Evolutionary conservation across 2,329 filamentous ascomycete species (phyloP).

Genomic region (Xylariaceae sp.): DNA sequence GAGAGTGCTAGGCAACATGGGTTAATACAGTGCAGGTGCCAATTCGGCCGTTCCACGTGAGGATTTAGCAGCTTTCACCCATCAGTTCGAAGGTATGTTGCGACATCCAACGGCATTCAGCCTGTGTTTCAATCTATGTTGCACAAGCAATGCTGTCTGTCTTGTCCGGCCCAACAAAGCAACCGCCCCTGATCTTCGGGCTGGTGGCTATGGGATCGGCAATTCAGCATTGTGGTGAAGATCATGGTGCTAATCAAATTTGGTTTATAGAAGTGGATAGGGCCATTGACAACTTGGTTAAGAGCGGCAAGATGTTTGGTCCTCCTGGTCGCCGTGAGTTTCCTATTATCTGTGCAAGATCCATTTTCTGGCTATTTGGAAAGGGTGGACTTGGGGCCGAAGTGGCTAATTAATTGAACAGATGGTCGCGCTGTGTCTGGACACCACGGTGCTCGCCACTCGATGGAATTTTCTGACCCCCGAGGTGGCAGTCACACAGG

Average conservation of each 20-base stretch:
- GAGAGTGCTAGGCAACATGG: constrained; percentile 17
- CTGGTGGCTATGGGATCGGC: too few species aligned
- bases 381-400: not conserved
- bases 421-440: constrained; percentile 67
- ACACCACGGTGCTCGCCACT: constrained; percentile 63
- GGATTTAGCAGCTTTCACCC: constrained; percentile 73
- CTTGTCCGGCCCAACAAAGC: not conserved
- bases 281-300: constrained; percentile 90
- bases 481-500: constrained; percentile 65
- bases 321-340: constrained; percentile 75
- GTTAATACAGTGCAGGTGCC: constrained; percentile 51
- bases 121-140: constrained; percentile 7
- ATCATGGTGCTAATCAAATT: constrained; percentile 25
- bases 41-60: constrained; percentile 72
- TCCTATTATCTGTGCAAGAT: too few species aligned
- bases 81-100: constrained; percentile 83
- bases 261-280: constrained; percentile 77
- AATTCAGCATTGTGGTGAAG: too few species aligned
- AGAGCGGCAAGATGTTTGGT: constrained; percentile 91
- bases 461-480: constrained; percentile 74
- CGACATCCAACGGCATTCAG: constrained; percentile 1
- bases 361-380: constrained; percentile 20
- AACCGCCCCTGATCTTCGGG: too few species aligned
- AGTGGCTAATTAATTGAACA: constrained; percentile 38
- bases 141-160: constrained; percentile 2